These are phyloP conservation scores for Venturia nashicola DNA, from an alignment of 2,329 filamentous ascomycete species.

Conservation along the genomic window DNA sequence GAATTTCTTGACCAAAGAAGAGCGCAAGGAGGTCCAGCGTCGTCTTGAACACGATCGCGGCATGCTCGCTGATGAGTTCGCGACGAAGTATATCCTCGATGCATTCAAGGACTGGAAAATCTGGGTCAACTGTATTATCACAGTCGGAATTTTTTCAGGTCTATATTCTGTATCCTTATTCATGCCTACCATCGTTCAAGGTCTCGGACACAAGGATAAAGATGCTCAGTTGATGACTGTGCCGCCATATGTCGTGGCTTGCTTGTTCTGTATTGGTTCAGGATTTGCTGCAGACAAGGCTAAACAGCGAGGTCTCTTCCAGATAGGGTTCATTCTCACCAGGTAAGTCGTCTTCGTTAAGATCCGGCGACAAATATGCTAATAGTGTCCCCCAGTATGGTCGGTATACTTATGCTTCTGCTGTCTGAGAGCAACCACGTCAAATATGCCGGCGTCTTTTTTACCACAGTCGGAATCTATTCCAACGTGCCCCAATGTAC, in stretches of 20 bases:
- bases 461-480: conserved; percentile 36
- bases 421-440: conserved; percentile 19
- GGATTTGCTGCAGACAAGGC: conserved; percentile 9
- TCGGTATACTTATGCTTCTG: conserved; percentile 28
- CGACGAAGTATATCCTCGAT: conserved; percentile 14
- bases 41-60: conserved; percentile 13
- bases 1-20: conserved; percentile 42
- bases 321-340: conserved; percentile 7
- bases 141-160: conserved; percentile 19
- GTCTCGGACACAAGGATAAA: conserved; percentile 50
- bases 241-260: conserved; percentile 47
- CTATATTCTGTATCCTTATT: conserved; percentile 35
- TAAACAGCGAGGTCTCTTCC: conserved; percentile 10
- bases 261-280: conserved; percentile 12
- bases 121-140: conserved; percentile 23
- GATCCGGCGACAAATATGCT: neutral
- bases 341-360: neutral
- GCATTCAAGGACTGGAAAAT: conserved; percentile 29
- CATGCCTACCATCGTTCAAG: conserved; percentile 50
- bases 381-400: conserved; percentile 1
- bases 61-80: conserved; percentile 15
- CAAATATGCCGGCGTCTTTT: conserved; percentile 29
- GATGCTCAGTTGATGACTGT: conserved; percentile 50
- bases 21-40: conserved; percentile 24
- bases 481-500: conserved; percentile 43